phyloP scores from a whole-genome alignment of 257 asterid species.

The Craterostigma plantagineum region DNA sequence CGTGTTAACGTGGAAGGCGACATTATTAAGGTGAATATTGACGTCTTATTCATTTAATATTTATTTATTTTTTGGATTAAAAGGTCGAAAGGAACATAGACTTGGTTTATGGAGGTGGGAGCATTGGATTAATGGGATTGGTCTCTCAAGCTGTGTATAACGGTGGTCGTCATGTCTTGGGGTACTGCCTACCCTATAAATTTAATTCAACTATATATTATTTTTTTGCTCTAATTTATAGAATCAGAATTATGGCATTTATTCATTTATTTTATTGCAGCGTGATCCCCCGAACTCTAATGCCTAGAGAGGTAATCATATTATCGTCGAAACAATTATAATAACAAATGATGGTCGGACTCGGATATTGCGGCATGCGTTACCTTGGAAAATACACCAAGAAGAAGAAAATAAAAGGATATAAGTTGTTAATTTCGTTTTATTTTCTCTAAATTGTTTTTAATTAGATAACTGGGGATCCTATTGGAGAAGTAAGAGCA shows the following conservation, averaged over 20 bases:
- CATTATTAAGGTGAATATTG: no score
- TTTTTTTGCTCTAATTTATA: no score
- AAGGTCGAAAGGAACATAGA: slow-evolving; percentile 85
- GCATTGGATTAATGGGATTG: slow-evolving; percentile 76
- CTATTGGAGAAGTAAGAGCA: slow-evolving; percentile 81
- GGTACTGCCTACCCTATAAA: no score
- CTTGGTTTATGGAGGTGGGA: slow-evolving; percentile 85
- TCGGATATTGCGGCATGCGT: no score
- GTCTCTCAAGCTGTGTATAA: slow-evolving; percentile 67
- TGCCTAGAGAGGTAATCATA: slow-evolving; percentile 99
- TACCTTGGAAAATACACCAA: not conserved
- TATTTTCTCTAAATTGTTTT: not conserved
- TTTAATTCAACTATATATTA: no score
- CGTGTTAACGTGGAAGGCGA: no score
- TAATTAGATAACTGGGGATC: slow-evolving; percentile 69
- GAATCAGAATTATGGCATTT: not conserved
- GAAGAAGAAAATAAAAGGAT: not conserved
- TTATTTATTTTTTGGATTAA: no score
- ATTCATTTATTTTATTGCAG: slow-evolving; percentile 19
- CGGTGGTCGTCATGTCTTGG: slow-evolving; percentile 90
- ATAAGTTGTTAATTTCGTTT: not conserved
- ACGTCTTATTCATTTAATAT: not conserved
- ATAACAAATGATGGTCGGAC: no score
- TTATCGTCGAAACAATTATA: not conserved
- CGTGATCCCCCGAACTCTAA: slow-evolving; percentile 68